Evolutionary conservation across 148 eudicot genomes (phyloP), one percentile per base, ranked within the genome.

Genomic region (Talinum fruticosum): DNA sequence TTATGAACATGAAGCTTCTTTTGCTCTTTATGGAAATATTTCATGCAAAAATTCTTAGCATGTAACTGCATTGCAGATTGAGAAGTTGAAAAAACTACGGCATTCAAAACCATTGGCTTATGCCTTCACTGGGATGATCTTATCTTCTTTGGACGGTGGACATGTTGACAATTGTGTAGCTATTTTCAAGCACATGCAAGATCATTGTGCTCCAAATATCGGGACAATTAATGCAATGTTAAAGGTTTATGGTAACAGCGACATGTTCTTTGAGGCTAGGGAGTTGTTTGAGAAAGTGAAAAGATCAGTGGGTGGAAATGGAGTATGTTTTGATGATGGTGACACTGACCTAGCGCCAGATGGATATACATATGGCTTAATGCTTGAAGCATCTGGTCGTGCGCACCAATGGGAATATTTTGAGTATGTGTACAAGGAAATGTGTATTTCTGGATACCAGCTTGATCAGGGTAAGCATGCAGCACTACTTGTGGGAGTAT

Each of bases 361-460:
- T 85, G 72, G 37, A 26, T 86, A 84, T 75, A 93, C 97, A n/a
- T 93, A 83, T 69, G 75, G 73, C n/a, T 78, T 85, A 69, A 91
- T 96, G 92, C 97, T 96, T 64, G 88, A 91, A 84, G 86, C 92
- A 73, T 91, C 92, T 83, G 89, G 88, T 47, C 79, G 79, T 65
- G 90, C 99, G 41, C 88, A 75, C 14, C 99, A 93, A 75, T 96
- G 99, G 99, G 99, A 96, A 69, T 96, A 91, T 81, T 93, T 96
- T 72, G 99, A 96, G 82, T 78, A 86, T 79, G 89, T 93, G 34
- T 96, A 96, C 79, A 91, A 89, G 86, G 97, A 92, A 72, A 91
- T 96, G 99, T 79, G 84, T 66, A 85, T 96, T 45, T 83, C 80
- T 33, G 97, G 99, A 61, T 78, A 78, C 86, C 89, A 76, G 69